phyloP scores from a whole-genome alignment of 1,284 basidiomycete species.

The Ganoderma lingzhi region DNA sequence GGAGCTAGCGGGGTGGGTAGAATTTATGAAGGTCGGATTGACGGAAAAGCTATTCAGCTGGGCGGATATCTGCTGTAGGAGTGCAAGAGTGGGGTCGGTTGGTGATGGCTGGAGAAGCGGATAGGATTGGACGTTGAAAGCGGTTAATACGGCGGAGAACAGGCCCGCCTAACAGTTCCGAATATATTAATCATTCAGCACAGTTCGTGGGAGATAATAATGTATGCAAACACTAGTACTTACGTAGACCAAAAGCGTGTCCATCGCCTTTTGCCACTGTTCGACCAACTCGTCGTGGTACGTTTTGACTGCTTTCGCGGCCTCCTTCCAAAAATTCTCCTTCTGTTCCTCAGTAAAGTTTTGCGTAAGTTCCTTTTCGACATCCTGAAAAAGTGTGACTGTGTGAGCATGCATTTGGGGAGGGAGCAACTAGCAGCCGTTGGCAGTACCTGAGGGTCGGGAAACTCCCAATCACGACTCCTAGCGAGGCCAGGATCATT shows the following conservation, averaged over 20 bases:
- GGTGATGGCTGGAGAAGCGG: slow-evolving; percentile 15
- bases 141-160: slow-evolving; percentile 19
- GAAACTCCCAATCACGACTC: neutral
- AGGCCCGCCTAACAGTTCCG: slow-evolving; percentile 6
- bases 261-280: slow-evolving; percentile 14
- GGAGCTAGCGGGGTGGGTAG: slow-evolving; percentile 25
- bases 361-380: neutral
- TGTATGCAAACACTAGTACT: neutral
- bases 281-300: slow-evolving; percentile 7
- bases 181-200: neutral
- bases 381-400: neutral
- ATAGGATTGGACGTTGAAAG: slow-evolving; percentile 20
- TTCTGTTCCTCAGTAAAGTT: slow-evolving; percentile 9
- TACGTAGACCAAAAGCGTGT: slow-evolving; percentile 15
- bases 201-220: neutral
- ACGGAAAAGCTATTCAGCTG: slow-evolving; percentile 13
- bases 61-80: slow-evolving; percentile 12
- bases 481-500: neutral
- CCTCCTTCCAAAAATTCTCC: slow-evolving; percentile 1
- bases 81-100: slow-evolving; percentile 1
- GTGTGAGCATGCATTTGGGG: neutral
- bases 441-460: neutral
- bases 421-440: neutral
- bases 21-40: slow-evolving; percentile 14
- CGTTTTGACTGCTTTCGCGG: slow-evolving; percentile 1